A percentile compares a stretch with the other conserved stretches of the same genome.
phyloP scores from a whole-genome alignment of 257 asterid species.

The Misopates orontium region DNA sequence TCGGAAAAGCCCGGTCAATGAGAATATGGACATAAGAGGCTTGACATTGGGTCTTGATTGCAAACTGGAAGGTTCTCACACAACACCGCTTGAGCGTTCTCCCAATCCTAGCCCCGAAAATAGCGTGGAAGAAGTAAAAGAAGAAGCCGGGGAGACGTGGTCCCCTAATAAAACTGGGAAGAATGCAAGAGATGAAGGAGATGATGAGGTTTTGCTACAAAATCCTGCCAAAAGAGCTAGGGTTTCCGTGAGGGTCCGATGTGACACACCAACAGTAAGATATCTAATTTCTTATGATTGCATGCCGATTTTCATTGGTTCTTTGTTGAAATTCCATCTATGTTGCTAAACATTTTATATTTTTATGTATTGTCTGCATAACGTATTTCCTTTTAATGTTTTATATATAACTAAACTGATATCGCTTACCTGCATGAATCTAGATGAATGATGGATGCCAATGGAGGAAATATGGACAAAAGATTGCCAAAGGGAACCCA shows the following conservation, averaged over 20 bases:
- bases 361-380: too few relatives aligned
- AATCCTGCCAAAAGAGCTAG: constrained; percentile 86
- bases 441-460: constrained; percentile 98
- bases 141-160: constrained; percentile 52
- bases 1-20: constrained; percentile 25
- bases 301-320: neutral
- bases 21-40: constrained; percentile 39
- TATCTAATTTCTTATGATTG: neutral
- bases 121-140: constrained; percentile 58
- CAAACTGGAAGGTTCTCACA: constrained; percentile 39
- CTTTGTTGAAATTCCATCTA: too few relatives aligned
- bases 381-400: too few relatives aligned
- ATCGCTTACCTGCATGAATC: neutral
- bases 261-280: constrained; percentile 86
- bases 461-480: constrained; percentile 98
- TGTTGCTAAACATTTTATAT: too few relatives aligned
- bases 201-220: constrained; percentile 59
- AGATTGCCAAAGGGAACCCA: constrained; percentile 91
- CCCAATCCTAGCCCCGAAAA: constrained; percentile 50
- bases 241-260: constrained; percentile 92
- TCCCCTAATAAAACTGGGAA: constrained; percentile 39
- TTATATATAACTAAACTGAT: neutral
- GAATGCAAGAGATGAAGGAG: constrained; percentile 51
- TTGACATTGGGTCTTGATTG: constrained; percentile 65
- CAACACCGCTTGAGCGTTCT: constrained; percentile 29